A percentile compares a stretch with the other conserved stretches of the same genome.
Conservation (phyloP, 768 basidiomycete genomes). For the Tylopilus subfusipes region DNA sequence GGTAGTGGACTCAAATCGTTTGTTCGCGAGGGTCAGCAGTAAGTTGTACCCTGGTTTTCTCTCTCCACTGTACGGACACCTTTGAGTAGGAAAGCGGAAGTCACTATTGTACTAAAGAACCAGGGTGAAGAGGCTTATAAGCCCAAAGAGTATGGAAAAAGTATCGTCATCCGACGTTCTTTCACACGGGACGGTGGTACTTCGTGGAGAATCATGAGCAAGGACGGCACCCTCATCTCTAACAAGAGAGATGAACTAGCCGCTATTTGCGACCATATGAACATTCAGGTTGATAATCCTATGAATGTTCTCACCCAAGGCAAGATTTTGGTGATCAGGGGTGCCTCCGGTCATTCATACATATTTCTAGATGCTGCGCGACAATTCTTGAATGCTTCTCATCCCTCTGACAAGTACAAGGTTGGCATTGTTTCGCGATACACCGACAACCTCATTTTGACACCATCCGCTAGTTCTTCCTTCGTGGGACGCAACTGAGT, state of each 20-base stretch:
- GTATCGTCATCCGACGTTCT: conserved; percentile 77
- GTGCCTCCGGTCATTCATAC: neutral
- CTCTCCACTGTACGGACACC: conserved; percentile 36
- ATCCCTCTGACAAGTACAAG: conserved; percentile 84
- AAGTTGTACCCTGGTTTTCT: conserved; percentile 17
- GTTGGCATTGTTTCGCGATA: conserved; percentile 37
- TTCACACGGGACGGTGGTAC: conserved; percentile 76
- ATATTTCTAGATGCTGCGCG: conserved; percentile 33
- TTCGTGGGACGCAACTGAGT: conserved; percentile 86
- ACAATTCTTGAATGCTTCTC: conserved; percentile 82
- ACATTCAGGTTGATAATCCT: conserved; percentile 95
- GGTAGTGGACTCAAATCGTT: conserved; percentile 82
- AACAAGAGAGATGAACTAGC: conserved; percentile 81
- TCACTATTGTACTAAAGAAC: conserved; percentile 83
- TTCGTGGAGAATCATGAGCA: conserved; percentile 78
- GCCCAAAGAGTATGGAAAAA: conserved; percentile 79
- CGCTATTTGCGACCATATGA: conserved; percentile 91
- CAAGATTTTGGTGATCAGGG: conserved; percentile 14
- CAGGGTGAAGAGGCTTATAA: conserved; percentile 88
- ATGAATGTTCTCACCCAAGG: conserved; percentile 93
- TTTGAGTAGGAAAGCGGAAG: conserved; percentile 46
- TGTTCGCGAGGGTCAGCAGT: conserved; percentile 82
- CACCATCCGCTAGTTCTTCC: conserved; percentile 68
- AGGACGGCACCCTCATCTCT: conserved; percentile 61
- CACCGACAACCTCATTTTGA: neutral